These are phyloP conservation scores for Ceratocystis eucalypticola DNA, from an alignment of 2,329 filamentous ascomycete species.

Conservation along the genomic window DNA sequence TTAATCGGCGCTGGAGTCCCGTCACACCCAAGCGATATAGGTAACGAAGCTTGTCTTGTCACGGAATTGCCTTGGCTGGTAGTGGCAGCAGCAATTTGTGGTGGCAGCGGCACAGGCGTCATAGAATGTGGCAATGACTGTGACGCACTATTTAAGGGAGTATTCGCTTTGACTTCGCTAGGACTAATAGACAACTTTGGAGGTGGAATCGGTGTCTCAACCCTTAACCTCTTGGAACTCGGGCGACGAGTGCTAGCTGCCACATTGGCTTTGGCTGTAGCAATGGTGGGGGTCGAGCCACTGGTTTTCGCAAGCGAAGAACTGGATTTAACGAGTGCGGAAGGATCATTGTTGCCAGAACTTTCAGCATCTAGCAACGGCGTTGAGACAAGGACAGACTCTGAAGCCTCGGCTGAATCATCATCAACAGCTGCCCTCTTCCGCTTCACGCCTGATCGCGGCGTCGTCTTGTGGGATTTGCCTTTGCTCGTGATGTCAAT, in stretches of 20 bases:
- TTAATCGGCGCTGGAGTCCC: neutral
- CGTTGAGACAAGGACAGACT: neutral
- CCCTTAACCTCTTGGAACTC: constrained; percentile 39
- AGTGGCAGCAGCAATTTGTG: neutral
- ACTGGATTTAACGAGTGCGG: too few relatives aligned
- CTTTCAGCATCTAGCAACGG: too few relatives aligned
- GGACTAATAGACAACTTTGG: constrained; percentile 26
- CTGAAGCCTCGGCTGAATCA: constrained; percentile 12
- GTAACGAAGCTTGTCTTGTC: neutral
- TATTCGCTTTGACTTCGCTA: constrained; percentile 23
- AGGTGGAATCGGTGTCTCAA: constrained; percentile 42
- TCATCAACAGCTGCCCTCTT: constrained; percentile 11
- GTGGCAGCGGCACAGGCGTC: constrained; percentile 29
- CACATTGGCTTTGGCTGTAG: constrained; percentile 25
- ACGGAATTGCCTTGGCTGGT: neutral
- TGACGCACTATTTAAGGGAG: constrained; percentile 3
- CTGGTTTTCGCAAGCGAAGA: neutral
- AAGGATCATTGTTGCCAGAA: too few relatives aligned
- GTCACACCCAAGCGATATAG: neutral
- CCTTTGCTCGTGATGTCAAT: neutral
- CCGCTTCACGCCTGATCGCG: constrained; percentile 9
- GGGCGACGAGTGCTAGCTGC: constrained; percentile 20
- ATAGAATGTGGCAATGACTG: constrained; percentile 24
- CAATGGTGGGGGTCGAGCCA: constrained; percentile 10
- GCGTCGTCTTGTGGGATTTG: neutral